These are phyloP conservation scores for Cyberlindnera subsufficiens DNA, from an alignment of 805 yeast genomes.

Conservation along the genomic window DNA sequence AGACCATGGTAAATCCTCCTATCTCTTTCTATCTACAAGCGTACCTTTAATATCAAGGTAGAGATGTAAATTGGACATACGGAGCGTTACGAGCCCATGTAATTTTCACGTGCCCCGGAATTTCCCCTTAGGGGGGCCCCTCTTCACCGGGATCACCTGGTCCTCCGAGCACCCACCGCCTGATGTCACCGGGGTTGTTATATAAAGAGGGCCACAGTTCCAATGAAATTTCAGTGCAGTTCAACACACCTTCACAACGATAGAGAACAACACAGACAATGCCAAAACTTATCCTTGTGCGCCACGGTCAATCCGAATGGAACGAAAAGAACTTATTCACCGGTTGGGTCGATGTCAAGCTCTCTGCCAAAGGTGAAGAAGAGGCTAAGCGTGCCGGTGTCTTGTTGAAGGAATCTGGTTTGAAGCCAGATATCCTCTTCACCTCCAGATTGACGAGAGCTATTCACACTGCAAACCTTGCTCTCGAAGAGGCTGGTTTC, in stretches of 20 bases:
- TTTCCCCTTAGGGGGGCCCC: no score
- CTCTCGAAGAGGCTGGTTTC: constrained; percentile 83
- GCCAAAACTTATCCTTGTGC: constrained; percentile 80
- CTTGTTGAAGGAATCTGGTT: constrained; percentile 78
- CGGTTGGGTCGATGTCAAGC: constrained; percentile 96
- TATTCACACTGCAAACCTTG: constrained; percentile 95
- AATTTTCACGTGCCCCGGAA: no score
- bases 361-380: constrained; percentile 76
- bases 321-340: constrained; percentile 96
- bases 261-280: constrained; percentile 18
- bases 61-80: no score
- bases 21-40: not conserved
- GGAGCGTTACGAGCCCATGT: no score
- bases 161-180: not conserved
- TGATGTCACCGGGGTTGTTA: constrained; percentile 3
- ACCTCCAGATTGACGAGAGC: constrained; percentile 93
- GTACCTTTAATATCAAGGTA: no score
- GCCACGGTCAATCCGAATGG: constrained; percentile 99
- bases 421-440: constrained; percentile 81
- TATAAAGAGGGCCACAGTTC: not conserved
- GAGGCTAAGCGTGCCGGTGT: constrained; percentile 95
- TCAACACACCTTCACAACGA: not conserved
- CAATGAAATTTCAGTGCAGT: not conserved
- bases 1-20: constrained; percentile 3
- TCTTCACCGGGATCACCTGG: not conserved